These are phyloP conservation scores for Botryotinia convoluta DNA, from an alignment of 2,329 filamentous ascomycete species.

Conservation along the genomic window DNA sequence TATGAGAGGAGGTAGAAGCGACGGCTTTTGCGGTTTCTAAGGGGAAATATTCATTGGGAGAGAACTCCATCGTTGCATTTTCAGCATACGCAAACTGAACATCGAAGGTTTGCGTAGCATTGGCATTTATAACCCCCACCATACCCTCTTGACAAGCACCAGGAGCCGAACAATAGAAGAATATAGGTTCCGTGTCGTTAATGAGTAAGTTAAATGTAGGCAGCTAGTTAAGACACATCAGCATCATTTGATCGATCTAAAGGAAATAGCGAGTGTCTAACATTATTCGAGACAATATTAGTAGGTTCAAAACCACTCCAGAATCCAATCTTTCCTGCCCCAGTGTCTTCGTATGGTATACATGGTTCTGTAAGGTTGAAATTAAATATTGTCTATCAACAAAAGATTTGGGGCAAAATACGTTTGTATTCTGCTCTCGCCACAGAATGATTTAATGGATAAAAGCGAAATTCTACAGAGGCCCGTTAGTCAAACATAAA, in stretches of 20 bases:
- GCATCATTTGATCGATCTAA: not conserved
- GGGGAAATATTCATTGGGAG: constrained; percentile 55
- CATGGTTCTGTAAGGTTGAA: constrained; percentile 49
- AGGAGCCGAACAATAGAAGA: constrained; percentile 68
- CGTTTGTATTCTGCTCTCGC: constrained; percentile 54
- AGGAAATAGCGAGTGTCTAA: constrained; percentile 35
- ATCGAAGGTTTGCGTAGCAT: constrained; percentile 48
- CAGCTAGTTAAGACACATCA: constrained; percentile 27
- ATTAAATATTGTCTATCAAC: not conserved
- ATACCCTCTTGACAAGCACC: constrained; percentile 67
- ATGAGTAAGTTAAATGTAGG: constrained; percentile 47
- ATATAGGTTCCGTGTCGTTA: constrained; percentile 62
- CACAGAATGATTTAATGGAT: constrained; percentile 62
- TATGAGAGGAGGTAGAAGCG: not conserved
- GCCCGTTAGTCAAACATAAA: constrained; percentile 13
- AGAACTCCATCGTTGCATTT: constrained; percentile 51
- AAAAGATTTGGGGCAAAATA: not conserved
- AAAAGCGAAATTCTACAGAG: constrained; percentile 53
- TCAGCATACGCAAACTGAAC: constrained; percentile 48
- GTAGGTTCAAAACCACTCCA: constrained; percentile 51
- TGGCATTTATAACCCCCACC: constrained; percentile 74
- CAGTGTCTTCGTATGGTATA: constrained; percentile 57
- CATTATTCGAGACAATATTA: constrained; percentile 43
- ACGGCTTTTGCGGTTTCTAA: constrained; percentile 42
- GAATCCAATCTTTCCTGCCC: constrained; percentile 49